Evolutionary conservation across 2,329 filamentous ascomycete species (phyloP), one percentile per base, ranked within the genome.

Genomic region (Ophiostoma tasmaniense): DNA sequence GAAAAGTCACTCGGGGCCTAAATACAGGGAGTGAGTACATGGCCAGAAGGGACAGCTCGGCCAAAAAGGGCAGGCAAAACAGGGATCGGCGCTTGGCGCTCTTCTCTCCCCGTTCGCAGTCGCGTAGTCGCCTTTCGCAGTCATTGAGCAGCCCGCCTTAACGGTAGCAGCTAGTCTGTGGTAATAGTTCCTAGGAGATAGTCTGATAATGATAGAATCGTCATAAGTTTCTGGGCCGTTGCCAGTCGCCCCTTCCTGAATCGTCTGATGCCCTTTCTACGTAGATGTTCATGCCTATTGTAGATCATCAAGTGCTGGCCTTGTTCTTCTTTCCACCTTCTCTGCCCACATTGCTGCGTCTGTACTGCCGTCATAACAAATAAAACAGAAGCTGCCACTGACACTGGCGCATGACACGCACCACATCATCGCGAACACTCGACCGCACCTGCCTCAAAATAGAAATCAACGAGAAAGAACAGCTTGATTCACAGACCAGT

Each of bases 401-500:
- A 33, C 30, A 62, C 30, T 62, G 20, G 30, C 30, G 20, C 59
- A 33, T 13, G n/a, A 13, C 55, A 33, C 55, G 11, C 17, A 25
- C n/a, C 50, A n/a, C 14, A 62, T 62, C 30, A 35, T 10, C 30
- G 59, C 59, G 30, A 20, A 61, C 28, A 61, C 28, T 30, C 28
- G 55, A 33, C 28, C 30, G 17, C 28, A 14, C 28, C 59, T 62
- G 59, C 28, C 59, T 35, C 28, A 33, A 28, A 17, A 39, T 14
- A 20, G 14, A n/a, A 62, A 17, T 3, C 68, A 30, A 37, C 42
- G 11, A 52, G 64, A 64, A 69, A 35, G 64, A 69, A 50, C 67
- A 20, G 52, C 67, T 69, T 45, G 42, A n/a, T 45, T 45, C 3
- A 8, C 33, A n/a, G 42, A n/a, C 65, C 13, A 69, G 68, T 66